Conservation (phyloP, 139 green algal genomes). For the Chlorella sp. region DNA sequence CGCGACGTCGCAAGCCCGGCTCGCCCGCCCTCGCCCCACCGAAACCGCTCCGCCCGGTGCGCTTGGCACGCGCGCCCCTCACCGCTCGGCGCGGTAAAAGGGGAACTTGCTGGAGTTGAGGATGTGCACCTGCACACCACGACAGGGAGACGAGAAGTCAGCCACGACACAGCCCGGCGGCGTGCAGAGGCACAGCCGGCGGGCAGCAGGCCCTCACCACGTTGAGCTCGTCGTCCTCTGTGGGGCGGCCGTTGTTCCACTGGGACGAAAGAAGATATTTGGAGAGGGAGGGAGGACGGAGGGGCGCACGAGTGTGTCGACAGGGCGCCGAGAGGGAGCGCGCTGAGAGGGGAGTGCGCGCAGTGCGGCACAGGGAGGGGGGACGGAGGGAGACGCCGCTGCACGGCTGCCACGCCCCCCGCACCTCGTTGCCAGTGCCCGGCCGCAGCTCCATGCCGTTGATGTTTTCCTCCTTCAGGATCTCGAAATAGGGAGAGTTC, state of each 20-base stretch:
- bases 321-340: not conserved
- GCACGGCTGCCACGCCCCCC: not conserved
- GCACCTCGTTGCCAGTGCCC: slow-evolving; percentile 54
- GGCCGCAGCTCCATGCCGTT: slow-evolving; percentile 79
- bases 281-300: not conserved
- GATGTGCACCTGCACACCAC: too few species aligned
- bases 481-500: slow-evolving; percentile 59
- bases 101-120: slow-evolving; percentile 71
- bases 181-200: too few species aligned
- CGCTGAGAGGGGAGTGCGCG: not conserved
- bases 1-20: too few species aligned
- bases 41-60: too few species aligned
- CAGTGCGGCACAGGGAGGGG: not conserved
- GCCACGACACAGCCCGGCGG: too few species aligned
- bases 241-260: slow-evolving; percentile 9
- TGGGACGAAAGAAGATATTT: too few species aligned
- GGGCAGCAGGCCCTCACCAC: too few species aligned
- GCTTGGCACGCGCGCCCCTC: too few species aligned
- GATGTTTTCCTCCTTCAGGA: slow-evolving; percentile 75
- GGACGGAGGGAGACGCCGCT: not conserved
- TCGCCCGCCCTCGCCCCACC: too few species aligned
- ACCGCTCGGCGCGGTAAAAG: slow-evolving; percentile 81
- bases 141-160: too few species aligned
- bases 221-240: slow-evolving; percentile 69
- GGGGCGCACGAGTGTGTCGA: not conserved